A percentile compares a stretch with the other conserved stretches of the same genome.
Evolutionary conservation across 495 filamentous ascomycete species (phyloP).

Genomic region (Penicillium atrosanguineum): DNA sequence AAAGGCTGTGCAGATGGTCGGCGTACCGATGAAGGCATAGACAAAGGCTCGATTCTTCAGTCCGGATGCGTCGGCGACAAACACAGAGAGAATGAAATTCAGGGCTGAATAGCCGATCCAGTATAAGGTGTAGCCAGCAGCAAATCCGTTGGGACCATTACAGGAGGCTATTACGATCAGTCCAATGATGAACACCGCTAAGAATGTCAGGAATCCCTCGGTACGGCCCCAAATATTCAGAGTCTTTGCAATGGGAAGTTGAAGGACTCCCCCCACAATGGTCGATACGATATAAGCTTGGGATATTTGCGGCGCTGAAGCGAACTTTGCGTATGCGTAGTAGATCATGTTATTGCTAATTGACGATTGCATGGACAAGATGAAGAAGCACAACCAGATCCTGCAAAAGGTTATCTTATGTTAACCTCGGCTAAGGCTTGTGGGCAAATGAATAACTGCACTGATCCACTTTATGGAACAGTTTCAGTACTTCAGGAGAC

Average conservation of each 20-base stretch:
- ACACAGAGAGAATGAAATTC: constrained; percentile 51
- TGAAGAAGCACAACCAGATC: constrained; percentile 38
- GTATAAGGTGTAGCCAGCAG: constrained; percentile 50
- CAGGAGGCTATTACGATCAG: constrained; percentile 45
- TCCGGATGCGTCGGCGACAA: constrained; percentile 38
- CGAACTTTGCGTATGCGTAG: constrained; percentile 33
- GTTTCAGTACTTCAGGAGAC: neutral
- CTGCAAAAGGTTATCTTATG: constrained; percentile 6
- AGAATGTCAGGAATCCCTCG: constrained; percentile 44
- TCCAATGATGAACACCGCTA: constrained; percentile 32
- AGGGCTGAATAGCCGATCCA: constrained; percentile 53
- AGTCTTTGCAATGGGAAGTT: constrained; percentile 61
- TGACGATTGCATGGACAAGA: constrained; percentile 30
- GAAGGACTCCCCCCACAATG: constrained; percentile 61
- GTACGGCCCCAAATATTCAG: constrained; percentile 61
- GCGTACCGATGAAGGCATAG: constrained; percentile 54
- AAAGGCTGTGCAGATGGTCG: constrained; percentile 47
- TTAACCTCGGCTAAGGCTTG: too few species aligned
- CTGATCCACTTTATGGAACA: too few species aligned
- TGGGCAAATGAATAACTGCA: too few species aligned
- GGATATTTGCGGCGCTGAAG: constrained; percentile 29
- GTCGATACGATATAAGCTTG: constrained; percentile 27
- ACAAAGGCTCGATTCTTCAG: constrained; percentile 58
- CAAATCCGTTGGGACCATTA: constrained; percentile 38
- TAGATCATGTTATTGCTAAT: constrained; percentile 30